Base-by-base conservation (phyloP, 2,329 filamentous ascomycete genomes). In the Colletotrichum lini region DNA sequence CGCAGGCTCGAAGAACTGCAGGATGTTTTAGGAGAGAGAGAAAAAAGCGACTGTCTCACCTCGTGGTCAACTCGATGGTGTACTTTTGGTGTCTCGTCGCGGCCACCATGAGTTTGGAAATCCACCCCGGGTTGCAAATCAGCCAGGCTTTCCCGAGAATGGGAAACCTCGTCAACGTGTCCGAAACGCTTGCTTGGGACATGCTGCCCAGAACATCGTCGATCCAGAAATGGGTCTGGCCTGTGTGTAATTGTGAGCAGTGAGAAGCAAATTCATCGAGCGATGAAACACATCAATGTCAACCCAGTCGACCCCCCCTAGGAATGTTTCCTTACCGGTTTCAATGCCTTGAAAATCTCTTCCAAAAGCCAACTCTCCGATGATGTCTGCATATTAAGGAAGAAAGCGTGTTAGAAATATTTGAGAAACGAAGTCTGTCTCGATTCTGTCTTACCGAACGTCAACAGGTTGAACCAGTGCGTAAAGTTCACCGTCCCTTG, bases 381-480 rank as follows among this genome's bases (percentile, higher is more conserved):
- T 74, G 35, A 76, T 74, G 26, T 76, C 16, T 61, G 21, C 58
- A 23, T 2, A 4, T 26, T 47, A 23, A 16, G 13, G 9, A 26
- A 50, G 30, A 3, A 4, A 40, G 16, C 23, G 18, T 2, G 26
- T 47, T n/a, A 50, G 58, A 45, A 16, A 61, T 4, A 15, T 4
- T 18, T 40, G 9, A 54, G 35, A 13, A 18, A 54, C 4, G 50
- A 54, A 2, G 23, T 3, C 50, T 54, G 50, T 54, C 10, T 53
- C 50, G 23, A 35, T 54, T 5, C n/a, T 18, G 21, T 61, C 6
- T 47, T 50, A 40, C 42, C 74, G 67, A 78, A 77, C 2, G 74
- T 75, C 65, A 75, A 65, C 45, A 63, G 76, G 10, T 65, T 70
- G 68, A 80, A 65, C 71, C 79, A 69, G 47, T 30, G n/a, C 26